A percentile compares a stretch with the other conserved stretches of the same genome.
Conservation (phyloP, 2,329 filamentous ascomycete species). For the Neobulgaria alba region DNA sequence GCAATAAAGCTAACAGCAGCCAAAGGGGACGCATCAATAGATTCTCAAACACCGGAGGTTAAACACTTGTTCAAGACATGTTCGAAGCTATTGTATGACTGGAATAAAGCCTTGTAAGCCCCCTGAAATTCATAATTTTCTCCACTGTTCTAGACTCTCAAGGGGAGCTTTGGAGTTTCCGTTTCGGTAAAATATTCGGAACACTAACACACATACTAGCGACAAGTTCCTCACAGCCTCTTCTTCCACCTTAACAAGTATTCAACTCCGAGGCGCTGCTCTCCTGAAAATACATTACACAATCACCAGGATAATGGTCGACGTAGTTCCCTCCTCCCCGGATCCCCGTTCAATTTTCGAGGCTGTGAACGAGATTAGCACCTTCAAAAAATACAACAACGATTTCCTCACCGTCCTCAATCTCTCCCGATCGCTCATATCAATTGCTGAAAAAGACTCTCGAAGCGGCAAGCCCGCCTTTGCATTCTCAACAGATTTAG, state of each 20-base stretch:
- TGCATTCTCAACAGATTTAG: slow-evolving; percentile 24
- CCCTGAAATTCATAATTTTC: too few relatives aligned
- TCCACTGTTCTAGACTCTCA: too few relatives aligned
- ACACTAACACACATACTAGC: too few relatives aligned
- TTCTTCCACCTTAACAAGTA: slow-evolving; percentile 14
- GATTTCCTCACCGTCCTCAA: slow-evolving; percentile 19
- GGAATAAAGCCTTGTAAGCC: not conserved
- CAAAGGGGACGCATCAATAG: too few relatives aligned
- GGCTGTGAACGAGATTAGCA: slow-evolving; percentile 10
- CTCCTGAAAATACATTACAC: slow-evolving; percentile 25
- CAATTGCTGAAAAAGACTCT: slow-evolving; percentile 20
- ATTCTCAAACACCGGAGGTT: slow-evolving; percentile 11
- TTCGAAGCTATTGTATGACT: slow-evolving; percentile 4
- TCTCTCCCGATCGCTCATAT: slow-evolving; percentile 21
- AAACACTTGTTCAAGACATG: slow-evolving; percentile 12
- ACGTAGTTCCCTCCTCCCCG: slow-evolving; percentile 5
- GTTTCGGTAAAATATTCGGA: too few relatives aligned
- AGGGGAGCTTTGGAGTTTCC: too few relatives aligned
- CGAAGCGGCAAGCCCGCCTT: slow-evolving; percentile 16
- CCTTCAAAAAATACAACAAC: slow-evolving; percentile 10
- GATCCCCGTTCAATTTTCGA: slow-evolving; percentile 13
- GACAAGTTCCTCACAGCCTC: slow-evolving; percentile 19
- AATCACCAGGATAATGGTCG: slow-evolving; percentile 18
- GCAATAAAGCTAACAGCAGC: too few relatives aligned
- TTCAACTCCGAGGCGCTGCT: slow-evolving; percentile 23